A percentile compares a stretch with the other conserved stretches of the same genome.
Conservation (phyloP, 140 eudicot species). For the Erigeron philadelphicus region DNA sequence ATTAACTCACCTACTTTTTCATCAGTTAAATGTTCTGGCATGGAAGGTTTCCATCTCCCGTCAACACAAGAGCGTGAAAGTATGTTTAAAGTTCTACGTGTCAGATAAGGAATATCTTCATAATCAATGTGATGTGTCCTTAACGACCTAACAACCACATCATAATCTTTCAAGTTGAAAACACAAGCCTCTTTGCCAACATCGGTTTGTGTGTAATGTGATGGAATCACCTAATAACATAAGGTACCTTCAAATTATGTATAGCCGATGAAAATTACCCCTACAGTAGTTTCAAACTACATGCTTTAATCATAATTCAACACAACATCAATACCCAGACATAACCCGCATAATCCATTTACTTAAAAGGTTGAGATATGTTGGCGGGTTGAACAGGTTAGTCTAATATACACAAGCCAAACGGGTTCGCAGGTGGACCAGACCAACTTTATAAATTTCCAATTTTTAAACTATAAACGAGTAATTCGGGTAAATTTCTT, state of each 20-base stretch:
- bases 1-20: slow-evolving; percentile 69
- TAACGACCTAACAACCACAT: slow-evolving; percentile 54
- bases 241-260: background rate
- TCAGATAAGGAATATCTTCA: slow-evolving; percentile 83
- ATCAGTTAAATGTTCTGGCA: slow-evolving; percentile 79
- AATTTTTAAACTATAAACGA: background rate
- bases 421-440: too few relatives aligned
- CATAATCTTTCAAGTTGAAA: slow-evolving; percentile 61
- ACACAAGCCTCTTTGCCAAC: slow-evolving; percentile 73
- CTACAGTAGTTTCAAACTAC: background rate
- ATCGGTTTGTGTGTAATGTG: slow-evolving; percentile 76
- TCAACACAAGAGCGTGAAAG: slow-evolving; percentile 51
- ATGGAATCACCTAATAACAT: slow-evolving; percentile 44
- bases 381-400: too few relatives aligned
- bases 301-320: background rate
- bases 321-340: background rate
- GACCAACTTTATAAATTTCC: background rate
- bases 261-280: background rate
- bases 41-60: slow-evolving; percentile 84
- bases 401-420: too few relatives aligned
- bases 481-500: too few relatives aligned
- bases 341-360: too few relatives aligned
- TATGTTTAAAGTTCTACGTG: slow-evolving; percentile 62
- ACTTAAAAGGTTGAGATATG: too few relatives aligned
- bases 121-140: slow-evolving; percentile 45